phyloP scores from a whole-genome alignment of 2,329 filamentous ascomycete species.

The Paracamarosporium sp. region DNA sequence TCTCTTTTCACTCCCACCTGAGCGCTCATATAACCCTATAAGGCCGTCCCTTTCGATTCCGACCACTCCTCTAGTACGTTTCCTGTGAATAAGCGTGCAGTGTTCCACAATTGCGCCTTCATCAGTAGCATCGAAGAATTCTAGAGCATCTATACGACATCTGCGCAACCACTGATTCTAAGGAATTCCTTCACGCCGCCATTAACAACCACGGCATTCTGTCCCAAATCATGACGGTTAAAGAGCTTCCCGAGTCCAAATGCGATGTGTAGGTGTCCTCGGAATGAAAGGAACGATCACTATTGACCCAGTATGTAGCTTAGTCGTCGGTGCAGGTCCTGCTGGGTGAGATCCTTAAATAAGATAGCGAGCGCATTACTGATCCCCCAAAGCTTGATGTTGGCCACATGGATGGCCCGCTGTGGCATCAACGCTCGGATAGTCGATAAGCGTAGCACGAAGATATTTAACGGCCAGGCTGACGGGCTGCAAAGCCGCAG shows the following conservation, averaged over 20 bases:
- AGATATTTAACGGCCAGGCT: constrained; percentile 50
- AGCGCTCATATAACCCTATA: too few relatives aligned
- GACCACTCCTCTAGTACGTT: too few relatives aligned
- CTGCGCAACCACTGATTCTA: background rate
- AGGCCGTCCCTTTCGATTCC: too few relatives aligned
- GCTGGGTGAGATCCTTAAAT: constrained; percentile 32
- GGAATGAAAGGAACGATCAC: too few relatives aligned
- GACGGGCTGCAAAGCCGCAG: constrained; percentile 52
- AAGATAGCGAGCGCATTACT: background rate
- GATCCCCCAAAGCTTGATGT: constrained; percentile 40
- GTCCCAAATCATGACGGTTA: constrained; percentile 24
- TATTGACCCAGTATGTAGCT: constrained; percentile 22
- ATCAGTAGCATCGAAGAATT: background rate
- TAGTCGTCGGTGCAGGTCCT: constrained; percentile 50
- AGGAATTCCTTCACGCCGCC: background rate
- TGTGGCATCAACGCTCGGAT: constrained; percentile 50
- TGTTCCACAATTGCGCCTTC: too few relatives aligned
- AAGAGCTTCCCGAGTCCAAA: constrained; percentile 32
- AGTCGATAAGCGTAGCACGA: constrained; percentile 51
- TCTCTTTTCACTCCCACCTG: too few relatives aligned
- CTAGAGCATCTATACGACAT: background rate
- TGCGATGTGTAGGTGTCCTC: constrained; percentile 42
- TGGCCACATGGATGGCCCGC: constrained; percentile 50
- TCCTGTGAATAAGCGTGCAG: too few relatives aligned
- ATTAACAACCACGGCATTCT: background rate